Conservation (phyloP, 192 early-diverging fungal genomes). For the Mortierella antarctica region DNA sequence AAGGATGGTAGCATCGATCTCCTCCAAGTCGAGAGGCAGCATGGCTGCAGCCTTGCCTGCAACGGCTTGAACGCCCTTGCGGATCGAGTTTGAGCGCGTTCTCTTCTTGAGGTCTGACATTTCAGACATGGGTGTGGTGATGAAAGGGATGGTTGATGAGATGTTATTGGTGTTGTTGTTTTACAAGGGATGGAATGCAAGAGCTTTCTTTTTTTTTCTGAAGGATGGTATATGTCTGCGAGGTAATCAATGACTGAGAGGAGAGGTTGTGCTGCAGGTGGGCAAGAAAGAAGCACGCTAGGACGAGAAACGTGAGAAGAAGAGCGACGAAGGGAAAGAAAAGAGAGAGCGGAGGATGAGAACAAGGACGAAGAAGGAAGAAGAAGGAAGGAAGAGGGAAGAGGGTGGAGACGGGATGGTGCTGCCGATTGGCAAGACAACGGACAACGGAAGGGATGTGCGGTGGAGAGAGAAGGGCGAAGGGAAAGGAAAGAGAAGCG, state of each 20-base stretch:
- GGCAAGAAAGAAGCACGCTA: background rate
- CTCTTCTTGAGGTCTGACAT: constrained; percentile 51
- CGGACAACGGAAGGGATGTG: constrained; percentile 3
- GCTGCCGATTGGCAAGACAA: background rate
- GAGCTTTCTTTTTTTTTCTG: background rate
- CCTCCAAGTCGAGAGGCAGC: constrained; percentile 46
- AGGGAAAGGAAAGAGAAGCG: background rate
- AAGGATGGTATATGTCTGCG: background rate
- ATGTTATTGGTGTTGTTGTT: background rate
- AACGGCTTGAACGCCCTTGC: constrained; percentile 42
- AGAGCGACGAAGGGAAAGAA: background rate
- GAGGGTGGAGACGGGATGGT: background rate
- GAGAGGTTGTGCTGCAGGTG: background rate
- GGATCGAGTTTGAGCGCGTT: constrained; percentile 43
- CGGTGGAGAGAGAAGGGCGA: background rate
- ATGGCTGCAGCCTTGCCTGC: constrained; percentile 47
- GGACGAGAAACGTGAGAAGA: background rate
- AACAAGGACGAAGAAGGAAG: constrained; percentile 4
- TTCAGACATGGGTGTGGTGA: background rate
- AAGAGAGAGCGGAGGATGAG: constrained; percentile 1
- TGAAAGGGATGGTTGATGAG: background rate
- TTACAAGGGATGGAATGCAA: background rate
- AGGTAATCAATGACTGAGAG: too few relatives aligned
- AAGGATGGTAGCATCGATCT: constrained; percentile 47
- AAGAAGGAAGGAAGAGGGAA: constrained; percentile 5